Base-by-base conservation (phyloP, 352 stramenopile species). In the Globisporangium acanthophoron region DNA sequence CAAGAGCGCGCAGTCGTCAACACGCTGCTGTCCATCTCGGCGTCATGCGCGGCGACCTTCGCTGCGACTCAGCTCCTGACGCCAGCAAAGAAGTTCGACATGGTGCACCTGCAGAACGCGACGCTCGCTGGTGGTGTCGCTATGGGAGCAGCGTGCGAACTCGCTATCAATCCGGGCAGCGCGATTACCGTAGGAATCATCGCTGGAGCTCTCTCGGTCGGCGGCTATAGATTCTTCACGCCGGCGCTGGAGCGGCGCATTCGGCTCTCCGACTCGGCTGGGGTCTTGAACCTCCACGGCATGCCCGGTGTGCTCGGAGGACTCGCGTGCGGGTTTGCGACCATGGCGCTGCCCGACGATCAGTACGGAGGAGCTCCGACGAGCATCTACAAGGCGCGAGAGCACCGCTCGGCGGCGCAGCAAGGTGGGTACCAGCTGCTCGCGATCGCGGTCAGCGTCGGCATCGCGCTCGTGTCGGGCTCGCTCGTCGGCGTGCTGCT, bases 31-130 rank as follows among this genome's bases (percentile, higher is more conserved):
- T 82, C 79, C 20, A 85, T 96, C 40, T 66, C 69, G 15, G 73
- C 78, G 1, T 85, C 75, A 12, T 91, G 78, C 20, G 71, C 67
- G 0, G 65, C 72, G 3, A 69, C 87, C 0, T 96, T 94, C 51
- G 76, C 64, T 0, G 61, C 78, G 0, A 80, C 71, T 11, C 65
- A 70, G 20, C 8, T 80, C 4, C 39, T 87, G 33, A 75, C 65
- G 12, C 58, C 67, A 20, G 58, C 59, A 8, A 89, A 89, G 64
- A 88, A 88, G 56, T 84, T 91, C 46, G 78, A 93, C 66, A 88
- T 91, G 73, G 83, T 92, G 20, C 82, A 96, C 59, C 43, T 96
- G 12, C 77, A 88, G 40, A 96, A 96, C 57, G 85, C 87, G 16
- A 94, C 85, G 13, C 70, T 96, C 9, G 87, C 87, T 0, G 87